phyloP scores from a whole-genome alignment of 2,329 filamentous ascomycete genomes.

The Sclerotinia glacialis region DNA sequence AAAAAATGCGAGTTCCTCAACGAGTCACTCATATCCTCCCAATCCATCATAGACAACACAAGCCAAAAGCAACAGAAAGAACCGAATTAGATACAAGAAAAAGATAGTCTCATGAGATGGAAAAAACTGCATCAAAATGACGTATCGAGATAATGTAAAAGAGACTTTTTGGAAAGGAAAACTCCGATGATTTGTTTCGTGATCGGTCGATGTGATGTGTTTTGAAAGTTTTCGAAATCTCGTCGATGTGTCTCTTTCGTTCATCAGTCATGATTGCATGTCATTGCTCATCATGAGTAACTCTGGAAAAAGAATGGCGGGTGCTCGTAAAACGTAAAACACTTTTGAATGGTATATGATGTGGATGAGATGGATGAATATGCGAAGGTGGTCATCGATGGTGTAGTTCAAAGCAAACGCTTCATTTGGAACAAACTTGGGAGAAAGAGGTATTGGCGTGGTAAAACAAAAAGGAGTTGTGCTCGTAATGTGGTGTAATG shows the following conservation, averaged over 20 bases:
- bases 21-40: slow-evolving; percentile 7
- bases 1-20: neutral
- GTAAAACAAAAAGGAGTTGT: neutral
- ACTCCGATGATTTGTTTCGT: slow-evolving; percentile 15
- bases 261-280: slow-evolving; percentile 19
- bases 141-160: neutral
- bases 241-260: slow-evolving; percentile 10
- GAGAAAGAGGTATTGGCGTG: slow-evolving; percentile 12
- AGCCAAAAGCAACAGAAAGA: slow-evolving; percentile 6
- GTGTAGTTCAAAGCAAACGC: slow-evolving; percentile 18
- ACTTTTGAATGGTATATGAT: neutral
- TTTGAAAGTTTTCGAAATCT: neutral
- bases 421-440: slow-evolving; percentile 21
- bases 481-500: slow-evolving; percentile 2
- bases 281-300: slow-evolving; percentile 21
- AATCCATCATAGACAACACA: slow-evolving; percentile 9
- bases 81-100: slow-evolving; percentile 20
- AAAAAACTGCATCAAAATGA: slow-evolving; percentile 13
- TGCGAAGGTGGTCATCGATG: slow-evolving; percentile 19
- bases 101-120: neutral
- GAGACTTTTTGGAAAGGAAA: slow-evolving; percentile 6
- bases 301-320: neutral
- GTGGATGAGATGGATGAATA: slow-evolving; percentile 5
- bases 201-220: slow-evolving; percentile 19
- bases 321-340: slow-evolving; percentile 13